Evolutionary conservation across 176 grass and related monocot species (phyloP).

Genomic region (Poa annua): DNA sequence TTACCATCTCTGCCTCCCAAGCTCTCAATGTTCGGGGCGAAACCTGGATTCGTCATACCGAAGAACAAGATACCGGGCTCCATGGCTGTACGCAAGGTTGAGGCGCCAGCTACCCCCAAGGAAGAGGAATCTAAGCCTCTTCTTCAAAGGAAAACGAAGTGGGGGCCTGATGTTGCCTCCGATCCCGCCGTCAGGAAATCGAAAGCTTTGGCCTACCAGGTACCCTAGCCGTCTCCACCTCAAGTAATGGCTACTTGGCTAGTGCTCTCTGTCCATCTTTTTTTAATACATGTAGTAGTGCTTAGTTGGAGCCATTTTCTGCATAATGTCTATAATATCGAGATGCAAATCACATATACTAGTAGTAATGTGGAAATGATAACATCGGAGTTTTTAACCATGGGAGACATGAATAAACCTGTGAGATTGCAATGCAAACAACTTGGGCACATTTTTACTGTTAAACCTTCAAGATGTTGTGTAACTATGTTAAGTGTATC

Average conservation of each 20-base stretch:
- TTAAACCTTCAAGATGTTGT: background rate
- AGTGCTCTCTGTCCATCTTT: background rate
- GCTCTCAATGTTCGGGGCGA: constrained; percentile 66
- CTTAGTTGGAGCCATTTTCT: background rate
- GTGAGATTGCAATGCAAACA: constrained; percentile 8
- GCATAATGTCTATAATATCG: background rate
- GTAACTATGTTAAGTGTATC: background rate
- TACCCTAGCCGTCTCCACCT: constrained; percentile 4
- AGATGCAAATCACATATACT: background rate
- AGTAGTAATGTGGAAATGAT: background rate
- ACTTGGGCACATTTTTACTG: background rate
- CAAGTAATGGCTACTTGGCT: background rate
- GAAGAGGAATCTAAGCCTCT: constrained; percentile 53
- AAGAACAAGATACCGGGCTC: constrained; percentile 95
- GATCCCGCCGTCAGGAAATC: constrained; percentile 69
- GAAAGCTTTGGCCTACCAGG: constrained; percentile 84
- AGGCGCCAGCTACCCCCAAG: constrained; percentile 39
- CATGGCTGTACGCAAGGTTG: constrained; percentile 66
- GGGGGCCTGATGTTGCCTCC: constrained; percentile 59
- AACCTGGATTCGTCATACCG: constrained; percentile 93
- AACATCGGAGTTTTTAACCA: background rate
- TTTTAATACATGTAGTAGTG: background rate
- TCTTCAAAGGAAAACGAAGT: constrained; percentile 83
- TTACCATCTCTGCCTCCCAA: constrained; percentile 17
- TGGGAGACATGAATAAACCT: background rate